Conservation (phyloP, 768 basidiomycete species). For the Rhodotorula graminis region DNA sequence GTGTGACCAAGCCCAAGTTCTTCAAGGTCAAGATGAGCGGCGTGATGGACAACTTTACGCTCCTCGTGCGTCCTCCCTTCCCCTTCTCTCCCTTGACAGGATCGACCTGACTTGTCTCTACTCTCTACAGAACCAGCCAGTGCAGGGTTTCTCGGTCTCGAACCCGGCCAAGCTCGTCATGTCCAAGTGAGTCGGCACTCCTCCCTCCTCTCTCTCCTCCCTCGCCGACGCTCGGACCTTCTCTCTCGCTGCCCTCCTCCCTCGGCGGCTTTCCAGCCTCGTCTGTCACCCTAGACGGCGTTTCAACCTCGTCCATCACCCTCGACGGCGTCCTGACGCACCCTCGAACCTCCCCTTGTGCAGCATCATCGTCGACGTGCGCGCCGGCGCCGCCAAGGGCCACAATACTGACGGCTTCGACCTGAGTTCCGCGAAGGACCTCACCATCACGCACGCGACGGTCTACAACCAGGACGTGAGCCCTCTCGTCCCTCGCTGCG, state of each 20-base stretch:
- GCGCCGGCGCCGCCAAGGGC: background rate
- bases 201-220: too few species aligned
- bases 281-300: background rate
- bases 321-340: too few species aligned
- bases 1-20: conserved; percentile 13
- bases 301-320: too few species aligned
- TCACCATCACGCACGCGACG: background rate
- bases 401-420: conserved; percentile 10
- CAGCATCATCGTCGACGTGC: conserved; percentile 1
- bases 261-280: too few species aligned
- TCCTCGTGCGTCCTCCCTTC: background rate
- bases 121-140: conserved; percentile 1
- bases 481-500: too few species aligned
- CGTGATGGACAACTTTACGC: background rate
- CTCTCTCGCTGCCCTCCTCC: too few species aligned
- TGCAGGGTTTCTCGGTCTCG: conserved; percentile 7
- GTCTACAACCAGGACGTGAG: conserved; percentile 7
- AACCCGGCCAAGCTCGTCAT: conserved; percentile 1
- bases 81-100: too few species aligned
- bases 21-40: conserved; percentile 6
- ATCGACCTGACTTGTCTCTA: too few species aligned
- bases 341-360: background rate
- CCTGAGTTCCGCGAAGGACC: background rate
- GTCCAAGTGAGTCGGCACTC: too few species aligned
- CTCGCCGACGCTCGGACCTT: too few species aligned